These are phyloP conservation scores for Tetracentron sinense DNA, from an alignment of 164 flowering plant species.

Conservation along the genomic window DNA sequence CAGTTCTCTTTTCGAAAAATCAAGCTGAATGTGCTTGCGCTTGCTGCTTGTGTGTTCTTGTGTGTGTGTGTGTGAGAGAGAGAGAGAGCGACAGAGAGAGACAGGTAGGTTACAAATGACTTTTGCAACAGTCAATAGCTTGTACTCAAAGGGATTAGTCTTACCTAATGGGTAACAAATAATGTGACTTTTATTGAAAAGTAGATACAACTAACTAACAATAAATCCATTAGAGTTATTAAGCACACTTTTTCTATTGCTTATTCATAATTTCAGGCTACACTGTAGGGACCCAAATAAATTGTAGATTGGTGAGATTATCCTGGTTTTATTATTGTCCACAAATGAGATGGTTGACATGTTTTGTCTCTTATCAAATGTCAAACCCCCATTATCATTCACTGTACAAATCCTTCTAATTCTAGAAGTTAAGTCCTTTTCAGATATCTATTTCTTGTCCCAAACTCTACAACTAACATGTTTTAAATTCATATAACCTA, in stretches of 20 bases:
- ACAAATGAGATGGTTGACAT: not conserved
- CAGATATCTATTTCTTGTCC: conserved; percentile 3
- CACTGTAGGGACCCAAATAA: not conserved
- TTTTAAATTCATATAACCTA: conserved; percentile 5
- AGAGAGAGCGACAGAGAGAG: too few relatives aligned
- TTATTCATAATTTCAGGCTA: not conserved
- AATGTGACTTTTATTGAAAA: conserved; percentile 26
- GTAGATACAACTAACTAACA: not conserved
- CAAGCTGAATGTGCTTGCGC: too few relatives aligned
- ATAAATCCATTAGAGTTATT: not conserved
- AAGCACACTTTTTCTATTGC: not conserved
- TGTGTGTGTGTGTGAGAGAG: too few relatives aligned
- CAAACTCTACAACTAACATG: conserved; percentile 13
- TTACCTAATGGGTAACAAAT: conserved; percentile 29
- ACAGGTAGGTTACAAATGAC: conserved; percentile 14
- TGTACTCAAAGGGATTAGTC: conserved; percentile 14
- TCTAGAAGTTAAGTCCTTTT: conserved; percentile 11
- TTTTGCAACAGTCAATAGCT: conserved; percentile 32
- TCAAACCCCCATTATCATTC: conserved; percentile 12
- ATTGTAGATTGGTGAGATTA: not conserved
- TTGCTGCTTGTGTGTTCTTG: too few relatives aligned
- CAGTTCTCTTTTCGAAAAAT: too few relatives aligned
- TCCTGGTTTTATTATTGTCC: conserved; percentile 5
- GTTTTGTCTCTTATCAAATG: conserved; percentile 11
- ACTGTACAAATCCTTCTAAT: conserved; percentile 10